Percentiles rank a stretch among this genome's conserved stretches.
phyloP scores from a whole-genome alignment of 148 eudicot species.

The Pouteria glomerata region DNA sequence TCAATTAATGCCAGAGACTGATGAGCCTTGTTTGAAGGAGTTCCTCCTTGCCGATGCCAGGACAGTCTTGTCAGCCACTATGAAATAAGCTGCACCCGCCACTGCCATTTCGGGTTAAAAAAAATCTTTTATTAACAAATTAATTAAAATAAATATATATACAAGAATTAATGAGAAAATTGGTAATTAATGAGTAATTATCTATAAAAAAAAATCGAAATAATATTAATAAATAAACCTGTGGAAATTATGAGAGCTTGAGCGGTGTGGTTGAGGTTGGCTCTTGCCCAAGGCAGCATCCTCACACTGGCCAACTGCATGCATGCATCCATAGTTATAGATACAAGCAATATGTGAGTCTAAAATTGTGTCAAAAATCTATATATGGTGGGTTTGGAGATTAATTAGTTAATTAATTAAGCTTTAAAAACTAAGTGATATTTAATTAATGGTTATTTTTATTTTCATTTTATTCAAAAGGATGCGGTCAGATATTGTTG shows the following conservation, averaged over 20 bases:
- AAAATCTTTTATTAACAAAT: background rate
- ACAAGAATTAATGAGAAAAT: too few relatives aligned
- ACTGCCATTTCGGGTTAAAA: constrained; percentile 9
- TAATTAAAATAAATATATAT: too few relatives aligned
- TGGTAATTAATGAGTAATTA: background rate
- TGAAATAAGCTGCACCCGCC: constrained; percentile 69
- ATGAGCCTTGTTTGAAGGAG: constrained; percentile 47
- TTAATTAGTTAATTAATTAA: too few relatives aligned
- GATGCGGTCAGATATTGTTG: too few relatives aligned
- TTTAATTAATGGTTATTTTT: too few relatives aligned
- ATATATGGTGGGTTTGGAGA: too few relatives aligned
- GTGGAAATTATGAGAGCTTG: constrained; percentile 90
- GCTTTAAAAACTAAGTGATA: too few relatives aligned
- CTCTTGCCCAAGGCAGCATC: constrained; percentile 90
- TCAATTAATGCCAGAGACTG: constrained; percentile 12
- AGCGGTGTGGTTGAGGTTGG: constrained; percentile 79
- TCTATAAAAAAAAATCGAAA: background rate
- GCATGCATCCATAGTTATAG: too few relatives aligned
- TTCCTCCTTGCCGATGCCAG: constrained; percentile 66
- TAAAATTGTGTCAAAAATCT: background rate
- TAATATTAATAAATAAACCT: constrained; percentile 24
- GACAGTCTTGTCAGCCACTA: constrained; percentile 92
- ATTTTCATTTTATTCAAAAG: too few relatives aligned
- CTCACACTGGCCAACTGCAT: constrained; percentile 80
- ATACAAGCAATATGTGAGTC: too few relatives aligned